These are phyloP conservation scores for Lactarius deliciosus DNA, from an alignment of 768 basidiomycete genomes.

Conservation along the genomic window DNA sequence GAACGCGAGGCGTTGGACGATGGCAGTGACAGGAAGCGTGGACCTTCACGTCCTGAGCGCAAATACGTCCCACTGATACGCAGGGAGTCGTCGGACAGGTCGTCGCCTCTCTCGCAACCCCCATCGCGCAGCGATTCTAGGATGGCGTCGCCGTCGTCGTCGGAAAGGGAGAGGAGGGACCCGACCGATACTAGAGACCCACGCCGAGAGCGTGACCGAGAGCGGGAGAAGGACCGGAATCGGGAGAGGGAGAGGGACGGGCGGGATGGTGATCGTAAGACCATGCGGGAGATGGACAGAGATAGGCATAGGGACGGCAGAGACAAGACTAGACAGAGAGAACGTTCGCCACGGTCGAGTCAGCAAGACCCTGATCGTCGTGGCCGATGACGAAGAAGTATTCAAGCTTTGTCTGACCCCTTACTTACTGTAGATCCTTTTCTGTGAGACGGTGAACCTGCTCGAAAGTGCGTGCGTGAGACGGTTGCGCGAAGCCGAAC, in stretches of 20 bases:
- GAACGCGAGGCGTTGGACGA: slow-evolving; percentile 73
- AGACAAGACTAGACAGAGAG: not conserved
- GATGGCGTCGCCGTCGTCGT: slow-evolving; percentile 34
- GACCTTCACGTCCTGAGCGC: slow-evolving; percentile 62
- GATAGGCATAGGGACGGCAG: slow-evolving; percentile 16
- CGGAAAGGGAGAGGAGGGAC: slow-evolving; percentile 11
- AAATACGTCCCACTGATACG: slow-evolving; percentile 84
- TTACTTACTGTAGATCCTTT: not conserved
- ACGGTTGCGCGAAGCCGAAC: too few relatives aligned
- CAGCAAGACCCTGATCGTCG: slow-evolving; percentile 17
- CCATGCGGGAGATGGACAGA: slow-evolving; percentile 32
- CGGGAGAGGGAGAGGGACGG: slow-evolving; percentile 15
- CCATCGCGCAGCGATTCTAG: slow-evolving; percentile 21
- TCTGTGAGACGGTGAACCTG: not conserved
- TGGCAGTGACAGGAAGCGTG: slow-evolving; percentile 51
- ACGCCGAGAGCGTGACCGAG: slow-evolving; percentile 7
- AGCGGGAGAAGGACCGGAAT: slow-evolving; percentile 3
- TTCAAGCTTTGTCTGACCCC: not conserved
- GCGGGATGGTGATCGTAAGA: not conserved
- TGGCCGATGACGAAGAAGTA: not conserved
- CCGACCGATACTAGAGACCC: not conserved
- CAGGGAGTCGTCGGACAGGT: slow-evolving; percentile 50
- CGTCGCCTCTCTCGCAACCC: slow-evolving; percentile 11
- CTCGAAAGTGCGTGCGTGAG: too few relatives aligned
- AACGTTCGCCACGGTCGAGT: slow-evolving; percentile 19